phyloP scores from a whole-genome alignment of 192 early-diverging fungal species.

The Backusella liffmaniae region DNA sequence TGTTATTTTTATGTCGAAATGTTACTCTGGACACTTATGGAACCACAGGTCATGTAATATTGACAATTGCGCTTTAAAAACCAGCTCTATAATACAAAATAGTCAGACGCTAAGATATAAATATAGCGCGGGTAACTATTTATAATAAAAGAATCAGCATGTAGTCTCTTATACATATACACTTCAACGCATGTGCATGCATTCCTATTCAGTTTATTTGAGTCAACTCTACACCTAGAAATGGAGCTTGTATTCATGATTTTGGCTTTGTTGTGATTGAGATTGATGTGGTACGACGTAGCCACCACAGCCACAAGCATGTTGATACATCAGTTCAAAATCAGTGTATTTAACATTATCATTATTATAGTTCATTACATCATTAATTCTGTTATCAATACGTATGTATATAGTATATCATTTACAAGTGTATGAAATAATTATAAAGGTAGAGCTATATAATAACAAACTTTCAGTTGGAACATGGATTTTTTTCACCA shows the following conservation, averaged over 20 bases:
- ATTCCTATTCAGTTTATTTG: neutral
- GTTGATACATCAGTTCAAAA: neutral
- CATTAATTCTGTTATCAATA: neutral
- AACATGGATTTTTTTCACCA: neutral
- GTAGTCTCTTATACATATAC: neutral
- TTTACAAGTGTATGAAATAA: neutral
- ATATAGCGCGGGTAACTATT: neutral
- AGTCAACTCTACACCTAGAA: neutral
- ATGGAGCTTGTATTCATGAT: neutral
- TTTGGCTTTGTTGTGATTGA: neutral
- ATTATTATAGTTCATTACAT: neutral
- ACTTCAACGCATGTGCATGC: neutral
- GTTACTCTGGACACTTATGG: neutral
- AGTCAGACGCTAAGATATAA: neutral
- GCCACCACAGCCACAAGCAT: slow-evolving; percentile 2
- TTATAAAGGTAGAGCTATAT: neutral
- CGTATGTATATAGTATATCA: neutral
- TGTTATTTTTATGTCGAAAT: neutral
- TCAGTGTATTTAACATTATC: neutral
- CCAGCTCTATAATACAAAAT: neutral
- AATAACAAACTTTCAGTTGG: neutral
- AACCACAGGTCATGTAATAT: neutral
- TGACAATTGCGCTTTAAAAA: neutral
- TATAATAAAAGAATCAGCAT: neutral
- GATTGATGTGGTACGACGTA: neutral